Base-by-base conservation (phyloP, 768 basidiomycete species). In the Exsudoporus frostii region DNA sequence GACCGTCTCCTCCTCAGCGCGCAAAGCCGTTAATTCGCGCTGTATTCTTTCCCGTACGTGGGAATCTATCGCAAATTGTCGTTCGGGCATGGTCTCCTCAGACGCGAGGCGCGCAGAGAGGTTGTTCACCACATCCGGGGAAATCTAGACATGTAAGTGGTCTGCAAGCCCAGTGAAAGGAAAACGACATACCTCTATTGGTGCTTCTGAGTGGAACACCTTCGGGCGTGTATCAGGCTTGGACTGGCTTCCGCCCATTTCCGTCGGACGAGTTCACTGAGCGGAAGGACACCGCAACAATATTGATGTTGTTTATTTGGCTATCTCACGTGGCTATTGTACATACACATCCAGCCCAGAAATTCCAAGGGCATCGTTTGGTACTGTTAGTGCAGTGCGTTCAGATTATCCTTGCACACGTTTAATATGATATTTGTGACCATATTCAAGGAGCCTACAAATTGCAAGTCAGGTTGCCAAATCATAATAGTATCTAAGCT, bases 121-220 rank as follows among this genome's bases (percentile, higher is more conserved):
- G 52, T 86, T 83, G 74, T 87, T 83, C 65, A 94, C 84, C 52
- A 95, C 83, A 68, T 87, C 83, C 43, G 81, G 81, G n/a, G 88
- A 88, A 73, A 95, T 90, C 91, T 94, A 27, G 45, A 42, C 50
- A 53, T 32, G 53, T 61, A 25, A 63, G 46, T 39, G 24, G 36
- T 48, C 38, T 32, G 22, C 32, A 8, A 32, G 19, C 15, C 27
- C 6, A 25, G 17, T 37, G 1, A 43, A n/a, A 42, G 8, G 4
- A 27, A 25, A 41, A 30, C 3, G 1, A 65, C 74, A 43, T 54
- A 83, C 83, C 56, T 83, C 77, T 55, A 85, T 77, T 15, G 79
- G 74, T 2, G 74, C 75, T 60, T 84, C 79, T 54, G 73, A 76
- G 45, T 74, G 70, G 58, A 83, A 80, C 36, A 86, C 79, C 64